A percentile compares a stretch with the other conserved stretches of the same genome.
Evolutionary conservation across 2,329 filamentous ascomycete species (phyloP).

Genomic region (Fusarium sp.): DNA sequence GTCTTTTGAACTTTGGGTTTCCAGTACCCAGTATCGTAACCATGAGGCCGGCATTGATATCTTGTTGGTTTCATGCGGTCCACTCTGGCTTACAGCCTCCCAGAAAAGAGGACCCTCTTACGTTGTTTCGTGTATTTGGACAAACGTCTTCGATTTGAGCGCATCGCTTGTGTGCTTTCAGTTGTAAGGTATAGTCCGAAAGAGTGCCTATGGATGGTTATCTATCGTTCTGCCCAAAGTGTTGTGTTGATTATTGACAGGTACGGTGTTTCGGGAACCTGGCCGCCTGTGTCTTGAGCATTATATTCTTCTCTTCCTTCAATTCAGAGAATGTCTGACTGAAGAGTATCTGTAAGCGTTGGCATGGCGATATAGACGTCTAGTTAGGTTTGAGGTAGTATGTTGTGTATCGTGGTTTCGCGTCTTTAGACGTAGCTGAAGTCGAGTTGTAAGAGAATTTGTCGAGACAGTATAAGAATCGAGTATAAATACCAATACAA

Average conservation of each 20-base stretch:
- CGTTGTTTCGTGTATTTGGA: not conserved
- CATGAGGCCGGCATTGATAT: not conserved
- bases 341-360: not conserved
- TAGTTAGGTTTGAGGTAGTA: not conserved
- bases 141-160: not conserved
- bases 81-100: not conserved
- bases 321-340: not conserved
- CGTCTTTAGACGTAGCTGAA: not conserved
- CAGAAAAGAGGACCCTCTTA: not conserved
- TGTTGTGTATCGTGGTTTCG: not conserved
- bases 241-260: not conserved
- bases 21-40: not conserved
- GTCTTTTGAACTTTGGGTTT: not conserved
- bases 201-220: not conserved
- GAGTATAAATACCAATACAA: not conserved
- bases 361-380: too few species aligned
- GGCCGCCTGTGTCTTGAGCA: not conserved
- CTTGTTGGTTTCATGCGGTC: too few species aligned
- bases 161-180: not conserved
- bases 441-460: not conserved
- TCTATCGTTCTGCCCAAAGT: not conserved
- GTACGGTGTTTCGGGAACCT: not conserved
- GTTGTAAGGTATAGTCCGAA: fast-evolving
- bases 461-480: too few species aligned
- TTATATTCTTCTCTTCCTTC: too few species aligned